phyloP scores from a whole-genome alignment of 768 basidiomycete genomes.

The Daedaleopsis nitida region DNA sequence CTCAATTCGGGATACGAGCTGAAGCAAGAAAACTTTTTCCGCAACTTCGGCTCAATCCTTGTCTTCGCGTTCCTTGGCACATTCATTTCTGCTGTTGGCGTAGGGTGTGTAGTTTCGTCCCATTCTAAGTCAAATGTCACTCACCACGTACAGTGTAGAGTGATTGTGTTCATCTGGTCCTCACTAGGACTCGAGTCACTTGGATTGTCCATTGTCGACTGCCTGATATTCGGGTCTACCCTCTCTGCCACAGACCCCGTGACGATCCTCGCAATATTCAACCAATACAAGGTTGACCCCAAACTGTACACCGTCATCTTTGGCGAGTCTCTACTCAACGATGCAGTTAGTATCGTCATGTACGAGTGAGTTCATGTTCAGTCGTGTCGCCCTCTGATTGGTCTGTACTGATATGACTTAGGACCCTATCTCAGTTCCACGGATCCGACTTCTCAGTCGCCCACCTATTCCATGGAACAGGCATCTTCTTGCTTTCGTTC shows the following conservation, averaged over 20 bases:
- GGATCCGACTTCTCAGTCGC: slow-evolving; percentile 83
- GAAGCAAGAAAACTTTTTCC: slow-evolving; percentile 99
- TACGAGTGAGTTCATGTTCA: slow-evolving; percentile 83
- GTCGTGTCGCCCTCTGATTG: neutral
- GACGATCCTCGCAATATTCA: slow-evolving; percentile 97
- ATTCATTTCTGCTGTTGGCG: slow-evolving; percentile 93
- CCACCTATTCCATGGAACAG: slow-evolving; percentile 94
- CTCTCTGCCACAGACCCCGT: slow-evolving; percentile 97
- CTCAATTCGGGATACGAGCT: slow-evolving; percentile 97
- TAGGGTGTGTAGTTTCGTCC: slow-evolving; percentile 68
- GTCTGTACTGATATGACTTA: slow-evolving; percentile 31
- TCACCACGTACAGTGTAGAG: slow-evolving; percentile 64
- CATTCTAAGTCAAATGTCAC: slow-evolving; percentile 19
- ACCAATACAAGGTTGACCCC: slow-evolving; percentile 97
- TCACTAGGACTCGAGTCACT: slow-evolving; percentile 90
- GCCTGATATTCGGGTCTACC: slow-evolving; percentile 94
- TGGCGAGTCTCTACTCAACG: slow-evolving; percentile 94
- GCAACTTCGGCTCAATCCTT: slow-evolving; percentile 96
- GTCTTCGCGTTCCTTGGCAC: slow-evolving; percentile 94
- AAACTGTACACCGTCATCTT: slow-evolving; percentile 98
- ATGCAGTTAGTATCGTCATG: slow-evolving; percentile 99
- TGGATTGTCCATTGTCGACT: slow-evolving; percentile 85
- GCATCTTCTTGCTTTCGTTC: slow-evolving; percentile 96
- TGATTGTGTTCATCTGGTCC: slow-evolving; percentile 93
- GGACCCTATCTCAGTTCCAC: slow-evolving; percentile 91